Base-by-base conservation (phyloP, 192 early-diverging fungal species). In the Backusella liffmaniae region DNA sequence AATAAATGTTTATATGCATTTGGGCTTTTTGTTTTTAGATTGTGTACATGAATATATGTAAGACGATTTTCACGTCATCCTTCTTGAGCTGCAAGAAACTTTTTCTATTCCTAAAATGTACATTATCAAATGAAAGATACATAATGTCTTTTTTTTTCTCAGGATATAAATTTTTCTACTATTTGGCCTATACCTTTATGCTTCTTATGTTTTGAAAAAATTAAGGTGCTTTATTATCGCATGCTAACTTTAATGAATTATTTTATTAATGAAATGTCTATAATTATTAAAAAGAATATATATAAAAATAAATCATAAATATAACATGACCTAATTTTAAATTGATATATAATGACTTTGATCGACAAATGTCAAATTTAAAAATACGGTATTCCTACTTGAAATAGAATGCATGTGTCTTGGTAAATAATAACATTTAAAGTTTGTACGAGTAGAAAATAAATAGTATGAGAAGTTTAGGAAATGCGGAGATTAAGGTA, bases 11-110 rank as follows among this genome's bases (percentile, higher is more conserved):
- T 62, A 62, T 23, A 68, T 69, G 37, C 37, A 37, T 69, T 23
- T 69, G 36, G 7, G 23, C 8, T 21, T 69, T 18, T 35, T 36
- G n/a, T 21, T 67, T 66, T 18, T 67, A 67, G 10, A 37, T 68
- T 68, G 32, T 68, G 35, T 69, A 62, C 56, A 62, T 62, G 26
- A 59, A 59, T 59, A 62, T 62, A 62, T 62, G 23, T 29, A 29
- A 12, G 29, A 62, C 23, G 21, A 62, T 62, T 69, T 37, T 69
- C 67, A 69, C 67, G 67, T 69, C 35, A 69, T 69, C 37, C 37
- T 7, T 37, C 26, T 35, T 67, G 16, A 69, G 36, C 34, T 69
- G 37, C 35, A 69, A 41, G 10, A 35, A 18, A 35, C 21, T 37
- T 37, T 37, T 36, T 68, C 36, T 9, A 59, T 59, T 62, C 56